These are phyloP conservation scores for Yamadazyma spencermartinsiae DNA, from an alignment of 1,139 yeast species.

Conservation along the genomic window DNA sequence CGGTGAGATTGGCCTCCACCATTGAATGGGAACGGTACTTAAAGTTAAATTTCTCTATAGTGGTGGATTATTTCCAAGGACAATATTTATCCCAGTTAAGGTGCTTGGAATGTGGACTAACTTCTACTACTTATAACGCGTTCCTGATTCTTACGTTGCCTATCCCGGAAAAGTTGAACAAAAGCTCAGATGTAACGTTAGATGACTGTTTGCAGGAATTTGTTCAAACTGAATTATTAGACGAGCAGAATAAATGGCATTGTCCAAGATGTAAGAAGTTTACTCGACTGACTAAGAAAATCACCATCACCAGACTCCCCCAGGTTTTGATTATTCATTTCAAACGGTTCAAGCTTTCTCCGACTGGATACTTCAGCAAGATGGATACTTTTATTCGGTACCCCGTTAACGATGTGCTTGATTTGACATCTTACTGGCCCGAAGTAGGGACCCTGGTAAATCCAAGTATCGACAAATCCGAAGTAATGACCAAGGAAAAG, in stretches of 20 bases:
- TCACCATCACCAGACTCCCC: constrained; percentile 73
- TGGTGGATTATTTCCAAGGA: constrained; percentile 88
- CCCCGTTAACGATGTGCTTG: constrained; percentile 57
- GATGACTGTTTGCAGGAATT: constrained; percentile 72
- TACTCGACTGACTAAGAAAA: constrained; percentile 66
- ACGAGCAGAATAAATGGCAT: constrained; percentile 84
- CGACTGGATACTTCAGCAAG: constrained; percentile 51
- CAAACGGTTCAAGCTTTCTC: constrained; percentile 67
- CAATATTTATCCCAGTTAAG: constrained; percentile 80
- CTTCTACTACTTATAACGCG: constrained; percentile 87
- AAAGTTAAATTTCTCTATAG: constrained; percentile 78
- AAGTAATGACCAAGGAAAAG: constrained; percentile 32
- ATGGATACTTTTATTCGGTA: constrained; percentile 62
- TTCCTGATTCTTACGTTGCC: constrained; percentile 78
- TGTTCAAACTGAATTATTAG: constrained; percentile 65
- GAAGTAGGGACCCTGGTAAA: constrained; percentile 37
- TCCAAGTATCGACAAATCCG: constrained; percentile 12
- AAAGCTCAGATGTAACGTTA: constrained; percentile 33
- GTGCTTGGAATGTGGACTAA: constrained; percentile 72
- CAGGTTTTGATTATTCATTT: constrained; percentile 70
- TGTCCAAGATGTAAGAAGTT: constrained; percentile 78
- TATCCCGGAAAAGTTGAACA: constrained; percentile 47
- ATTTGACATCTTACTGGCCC: constrained; percentile 83
- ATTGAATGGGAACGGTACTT: constrained; percentile 94
- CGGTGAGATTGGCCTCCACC: constrained; percentile 82